Evolutionary conservation across 768 basidiomycete species (phyloP).

Genomic region (Lactarius evosmus): DNA sequence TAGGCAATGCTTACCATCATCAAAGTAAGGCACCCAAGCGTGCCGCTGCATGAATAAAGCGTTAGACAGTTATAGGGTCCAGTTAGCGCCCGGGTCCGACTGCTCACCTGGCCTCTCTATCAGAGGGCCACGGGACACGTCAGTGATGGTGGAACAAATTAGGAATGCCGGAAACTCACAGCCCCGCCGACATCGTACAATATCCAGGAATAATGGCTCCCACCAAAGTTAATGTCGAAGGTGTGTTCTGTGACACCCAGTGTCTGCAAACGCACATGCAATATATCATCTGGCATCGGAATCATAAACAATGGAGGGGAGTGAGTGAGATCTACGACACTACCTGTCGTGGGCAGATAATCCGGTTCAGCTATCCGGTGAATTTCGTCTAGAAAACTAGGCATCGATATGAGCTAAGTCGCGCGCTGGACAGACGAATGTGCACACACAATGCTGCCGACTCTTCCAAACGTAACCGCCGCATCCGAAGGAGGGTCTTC

Average conservation of each 20-base stretch:
- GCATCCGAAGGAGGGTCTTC: constrained; percentile 49
- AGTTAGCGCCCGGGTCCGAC: background rate
- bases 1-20: constrained; percentile 47
- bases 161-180: constrained; percentile 42
- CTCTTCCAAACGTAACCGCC: constrained; percentile 68
- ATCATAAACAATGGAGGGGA: constrained; percentile 1
- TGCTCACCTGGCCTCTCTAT: constrained; percentile 28
- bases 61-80: constrained; percentile 3
- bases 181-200: constrained; percentile 84
- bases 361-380: constrained; percentile 63
- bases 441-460: constrained; percentile 67
- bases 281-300: constrained; percentile 57
- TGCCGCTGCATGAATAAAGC: constrained; percentile 48
- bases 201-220: constrained; percentile 67
- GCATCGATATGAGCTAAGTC: constrained; percentile 9
- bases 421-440: constrained; percentile 7
- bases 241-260: constrained; percentile 75
- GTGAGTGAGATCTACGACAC: constrained; percentile 12
- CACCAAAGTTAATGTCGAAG: constrained; percentile 63
- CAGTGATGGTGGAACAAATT: constrained; percentile 12
- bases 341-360: constrained; percentile 72
- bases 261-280: constrained; percentile 77
- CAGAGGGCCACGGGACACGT: constrained; percentile 3
- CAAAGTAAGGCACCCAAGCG: constrained; percentile 83
- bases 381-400: constrained; percentile 66